Evolutionary conservation across 2,329 filamentous ascomycete species (phyloP).

Genomic region (Colletotrichum horii): DNA sequence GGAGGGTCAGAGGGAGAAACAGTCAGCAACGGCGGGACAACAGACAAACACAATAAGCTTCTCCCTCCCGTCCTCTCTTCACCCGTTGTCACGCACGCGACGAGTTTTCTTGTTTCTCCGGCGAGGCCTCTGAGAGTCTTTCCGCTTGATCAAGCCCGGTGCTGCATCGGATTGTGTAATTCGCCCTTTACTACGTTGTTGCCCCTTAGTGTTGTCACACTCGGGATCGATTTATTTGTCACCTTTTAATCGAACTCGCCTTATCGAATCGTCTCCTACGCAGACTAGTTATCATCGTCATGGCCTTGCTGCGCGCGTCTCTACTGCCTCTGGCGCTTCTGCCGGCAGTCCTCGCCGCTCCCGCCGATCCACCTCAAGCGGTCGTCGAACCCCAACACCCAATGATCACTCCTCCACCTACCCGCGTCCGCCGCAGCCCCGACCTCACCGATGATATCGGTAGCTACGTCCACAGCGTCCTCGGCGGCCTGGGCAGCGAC

Average conservation of each 20-base stretch:
- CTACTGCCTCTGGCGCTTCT: slow-evolving; percentile 14
- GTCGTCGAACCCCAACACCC: slow-evolving; percentile 22
- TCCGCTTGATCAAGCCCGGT: neutral
- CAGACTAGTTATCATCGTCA: neutral
- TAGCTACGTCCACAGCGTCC: slow-evolving; percentile 55
- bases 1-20: neutral
- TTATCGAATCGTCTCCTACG: neutral
- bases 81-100: neutral
- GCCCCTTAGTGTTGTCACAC: neutral
- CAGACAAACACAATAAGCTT: neutral
- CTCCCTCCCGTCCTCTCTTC: neutral
- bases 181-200: neutral
- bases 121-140: neutral
- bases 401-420: slow-evolving; percentile 29
- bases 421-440: slow-evolving; percentile 1
- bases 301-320: slow-evolving; percentile 1
- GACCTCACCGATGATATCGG: slow-evolving; percentile 46
- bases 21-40: slow-evolving; percentile 1
- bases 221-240: neutral
- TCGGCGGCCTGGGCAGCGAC: slow-evolving; percentile 56
- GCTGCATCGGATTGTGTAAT: neutral
- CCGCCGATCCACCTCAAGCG: slow-evolving; percentile 10
- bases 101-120: neutral
- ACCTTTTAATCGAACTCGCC: neutral
- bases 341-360: slow-evolving; percentile 20